phyloP scores from a whole-genome alignment of 148 eudicot species.

The Mesembryanthemum crystallinum region DNA sequence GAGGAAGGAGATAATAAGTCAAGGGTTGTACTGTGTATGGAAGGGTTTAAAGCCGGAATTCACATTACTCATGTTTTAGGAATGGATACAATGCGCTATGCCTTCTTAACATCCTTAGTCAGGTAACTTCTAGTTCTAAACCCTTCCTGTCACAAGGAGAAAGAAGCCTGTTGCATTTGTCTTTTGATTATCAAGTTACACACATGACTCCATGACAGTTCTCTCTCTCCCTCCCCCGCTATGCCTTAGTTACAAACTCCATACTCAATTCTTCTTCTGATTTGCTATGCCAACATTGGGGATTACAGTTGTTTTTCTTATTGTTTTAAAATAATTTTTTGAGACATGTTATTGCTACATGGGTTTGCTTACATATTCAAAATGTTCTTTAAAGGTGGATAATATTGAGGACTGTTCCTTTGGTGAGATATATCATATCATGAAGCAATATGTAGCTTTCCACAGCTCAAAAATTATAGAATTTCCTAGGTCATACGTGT shows the following conservation, averaged over 20 bases:
- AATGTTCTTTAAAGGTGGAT: neutral
- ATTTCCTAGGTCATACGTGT: too few relatives aligned
- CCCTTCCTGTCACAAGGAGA: slow-evolving; percentile 1
- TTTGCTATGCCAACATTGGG: neutral
- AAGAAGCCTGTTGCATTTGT: neutral
- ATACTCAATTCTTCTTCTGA: neutral
- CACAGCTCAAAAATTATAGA: too few relatives aligned
- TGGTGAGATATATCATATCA: neutral
- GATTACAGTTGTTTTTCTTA: neutral
- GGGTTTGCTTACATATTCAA: neutral
- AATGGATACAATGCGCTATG: slow-evolving; percentile 99
- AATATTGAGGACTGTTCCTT: neutral
- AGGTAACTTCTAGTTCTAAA: slow-evolving; percentile 44
- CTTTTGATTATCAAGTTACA: neutral
- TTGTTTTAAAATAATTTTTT: neutral
- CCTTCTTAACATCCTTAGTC: slow-evolving; percentile 81
- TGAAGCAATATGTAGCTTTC: neutral
- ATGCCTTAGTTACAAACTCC: too few relatives aligned
- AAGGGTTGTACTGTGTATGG: slow-evolving; percentile 86
- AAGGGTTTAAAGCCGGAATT: slow-evolving; percentile 93
- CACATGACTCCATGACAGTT: neutral
- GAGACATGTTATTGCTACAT: neutral
- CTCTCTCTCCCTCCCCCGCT: too few relatives aligned
- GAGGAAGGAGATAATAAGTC: slow-evolving; percentile 94
- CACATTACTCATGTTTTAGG: slow-evolving; percentile 87